Base-by-base conservation (phyloP, 2,329 filamentous ascomycete species). In the Pyrenophora tritici-repentis region DNA sequence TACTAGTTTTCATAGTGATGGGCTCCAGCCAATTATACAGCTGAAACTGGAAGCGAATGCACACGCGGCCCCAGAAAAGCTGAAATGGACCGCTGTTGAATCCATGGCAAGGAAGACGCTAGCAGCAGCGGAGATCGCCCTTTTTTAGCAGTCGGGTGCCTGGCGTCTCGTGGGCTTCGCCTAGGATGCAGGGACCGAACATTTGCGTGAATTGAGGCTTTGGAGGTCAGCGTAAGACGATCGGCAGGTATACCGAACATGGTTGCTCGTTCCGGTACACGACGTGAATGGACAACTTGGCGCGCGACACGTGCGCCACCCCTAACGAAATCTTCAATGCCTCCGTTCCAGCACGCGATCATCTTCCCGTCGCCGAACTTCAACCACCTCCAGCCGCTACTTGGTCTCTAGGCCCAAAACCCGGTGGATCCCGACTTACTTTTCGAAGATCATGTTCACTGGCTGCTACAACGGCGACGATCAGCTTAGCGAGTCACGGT, bases 391-490 rank as follows among this genome's bases (percentile, higher is more conserved):
- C 37, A 38, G 29, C 47, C 22, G 38, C 42, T 31, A 14, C 17
- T 18, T 10, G 20, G 17, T 20, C 33, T 33, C 18, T 40, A 45
- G 48, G n/a, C 31, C 14, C 16, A 10, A 17, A 36, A 41, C 31
- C 31, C 32, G 36, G 47, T 13, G 31, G 26, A 12, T 14, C 47
- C 17, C 9, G 12, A 29, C 42, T 48, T 33, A 22, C 31, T 50
- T 43, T 40, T 43, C 26, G 45, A 36, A 36, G 45, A 53, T 56
- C 53, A 44, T 32, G 53, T 53, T 53, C 49, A 17, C 36, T 41
- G 42, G 37, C 16, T 26, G 26, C 18, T 4, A n/a, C 31, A 42
- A 41, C 38, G 47, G 43, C 14, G 42, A 18, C n/a, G 51, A 54
- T 50, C 48, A 34, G 29, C 38, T 34, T 44, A 37, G 31, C 35